These are phyloP conservation scores for Aspergillus cavernicola DNA, from an alignment of 495 filamentous ascomycete species.

Conservation along the genomic window DNA sequence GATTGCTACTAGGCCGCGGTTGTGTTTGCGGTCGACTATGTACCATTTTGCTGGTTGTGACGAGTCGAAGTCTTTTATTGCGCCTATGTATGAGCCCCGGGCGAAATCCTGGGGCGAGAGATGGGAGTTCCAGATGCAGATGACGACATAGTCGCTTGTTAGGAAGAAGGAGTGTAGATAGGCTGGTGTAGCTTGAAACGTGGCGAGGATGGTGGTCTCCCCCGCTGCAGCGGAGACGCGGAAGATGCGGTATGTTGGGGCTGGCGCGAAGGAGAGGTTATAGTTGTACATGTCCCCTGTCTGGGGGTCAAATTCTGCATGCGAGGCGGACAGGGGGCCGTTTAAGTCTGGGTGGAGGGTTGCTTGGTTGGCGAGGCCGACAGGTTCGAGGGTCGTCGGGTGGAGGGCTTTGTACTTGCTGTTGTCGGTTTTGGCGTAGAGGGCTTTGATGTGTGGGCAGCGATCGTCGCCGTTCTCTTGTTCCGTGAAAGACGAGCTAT, in stretches of 20 bases:
- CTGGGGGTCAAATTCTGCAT: slow-evolving; percentile 63
- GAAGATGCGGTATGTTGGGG: slow-evolving; percentile 63
- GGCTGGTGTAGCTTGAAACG: slow-evolving; percentile 51
- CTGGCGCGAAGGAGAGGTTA: slow-evolving; percentile 54
- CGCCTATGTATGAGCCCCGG: slow-evolving; percentile 23
- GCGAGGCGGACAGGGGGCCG: slow-evolving; percentile 60
- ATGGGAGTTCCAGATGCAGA: slow-evolving; percentile 62
- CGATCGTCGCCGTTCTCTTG: slow-evolving; percentile 15
- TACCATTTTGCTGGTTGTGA: slow-evolving; percentile 59
- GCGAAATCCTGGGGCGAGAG: slow-evolving; percentile 56
- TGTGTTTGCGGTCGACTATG: slow-evolving; percentile 56
- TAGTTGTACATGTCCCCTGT: slow-evolving; percentile 78
- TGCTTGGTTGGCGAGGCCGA: slow-evolving; percentile 54
- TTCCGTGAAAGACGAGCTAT: neutral
- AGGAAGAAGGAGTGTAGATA: slow-evolving; percentile 76
- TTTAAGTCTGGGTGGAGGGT: slow-evolving; percentile 61
- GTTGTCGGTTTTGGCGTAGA: slow-evolving; percentile 61
- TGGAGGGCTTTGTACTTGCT: slow-evolving; percentile 53
- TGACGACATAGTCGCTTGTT: slow-evolving; percentile 58
- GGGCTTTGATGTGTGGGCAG: slow-evolving; percentile 35
- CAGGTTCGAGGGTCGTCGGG: slow-evolving; percentile 66
- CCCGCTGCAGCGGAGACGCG: slow-evolving; percentile 55
- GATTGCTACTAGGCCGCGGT: slow-evolving; percentile 53
- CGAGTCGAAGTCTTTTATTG: slow-evolving; percentile 42
- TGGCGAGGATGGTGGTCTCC: slow-evolving; percentile 65